These are phyloP conservation scores for Puccinia hordei DNA, from an alignment of 1,284 basidiomycete genomes.

Conservation along the genomic window DNA sequence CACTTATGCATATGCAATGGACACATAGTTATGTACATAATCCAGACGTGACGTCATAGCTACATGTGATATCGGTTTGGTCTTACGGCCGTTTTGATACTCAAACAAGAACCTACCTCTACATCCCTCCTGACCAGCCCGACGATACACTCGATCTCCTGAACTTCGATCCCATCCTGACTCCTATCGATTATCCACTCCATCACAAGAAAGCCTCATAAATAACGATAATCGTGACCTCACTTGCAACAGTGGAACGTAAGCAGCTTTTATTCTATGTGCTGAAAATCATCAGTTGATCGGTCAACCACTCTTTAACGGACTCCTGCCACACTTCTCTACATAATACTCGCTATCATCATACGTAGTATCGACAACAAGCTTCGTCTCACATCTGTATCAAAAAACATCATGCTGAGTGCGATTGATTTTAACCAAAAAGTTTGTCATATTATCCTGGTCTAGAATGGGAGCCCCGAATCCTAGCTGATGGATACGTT, in stretches of 20 bases:
- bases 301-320: too few relatives aligned
- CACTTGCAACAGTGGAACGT: too few relatives aligned
- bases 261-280: too few relatives aligned
- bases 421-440: slow-evolving; percentile 11
- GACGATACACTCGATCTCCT: neutral
- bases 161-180: neutral
- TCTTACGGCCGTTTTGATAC: too few relatives aligned
- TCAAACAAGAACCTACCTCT: neutral
- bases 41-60: neutral
- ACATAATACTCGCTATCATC: neutral
- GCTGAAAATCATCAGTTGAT: too few relatives aligned
- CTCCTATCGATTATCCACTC: neutral
- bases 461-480: neutral
- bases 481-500: neutral
- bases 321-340: too few relatives aligned
- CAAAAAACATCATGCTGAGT: neutral
- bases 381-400: neutral
- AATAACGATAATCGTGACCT: too few relatives aligned
- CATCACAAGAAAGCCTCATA: neutral
- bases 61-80: neutral
- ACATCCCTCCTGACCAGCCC: neutral
- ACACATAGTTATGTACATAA: too few relatives aligned
- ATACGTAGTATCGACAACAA: neutral
- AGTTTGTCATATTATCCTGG: slow-evolving; percentile 4
- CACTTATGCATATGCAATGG: too few relatives aligned